phyloP scores from a whole-genome alignment of 225 moss, liverwort and hornwort species.

The Physcomitrium patens region DNA sequence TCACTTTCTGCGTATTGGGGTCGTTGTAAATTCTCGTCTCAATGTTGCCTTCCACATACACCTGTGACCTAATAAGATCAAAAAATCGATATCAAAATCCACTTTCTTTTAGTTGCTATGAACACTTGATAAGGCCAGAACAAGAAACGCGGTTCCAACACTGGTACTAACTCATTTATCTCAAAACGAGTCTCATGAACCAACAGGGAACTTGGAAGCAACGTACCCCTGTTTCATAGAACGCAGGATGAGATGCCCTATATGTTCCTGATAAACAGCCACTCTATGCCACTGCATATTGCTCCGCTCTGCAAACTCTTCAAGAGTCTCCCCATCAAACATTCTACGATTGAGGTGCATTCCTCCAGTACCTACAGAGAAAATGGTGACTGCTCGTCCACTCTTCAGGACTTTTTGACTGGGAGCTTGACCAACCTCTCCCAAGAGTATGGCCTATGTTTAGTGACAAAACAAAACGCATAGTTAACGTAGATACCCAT shows the following conservation, averaged over 20 bases:
- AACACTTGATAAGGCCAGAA: background rate
- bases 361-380: constrained; percentile 95
- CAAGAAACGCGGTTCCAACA: background rate
- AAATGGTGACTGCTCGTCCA: constrained; percentile 81
- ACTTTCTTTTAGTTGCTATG: background rate
- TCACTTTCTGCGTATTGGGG: constrained; percentile 47
- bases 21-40: constrained; percentile 70
- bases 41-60: constrained; percentile 74
- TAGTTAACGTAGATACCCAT: constrained; percentile 12
- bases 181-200: constrained; percentile 4
- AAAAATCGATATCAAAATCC: constrained; percentile 1
- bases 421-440: constrained; percentile 86
- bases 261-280: constrained; percentile 82
- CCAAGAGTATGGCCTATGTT: constrained; percentile 73
- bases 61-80: constrained; percentile 51
- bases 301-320: constrained; percentile 82
- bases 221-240: constrained; percentile 80
- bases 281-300: constrained; percentile 92
- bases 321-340: constrained; percentile 77
- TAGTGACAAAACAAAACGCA: constrained; percentile 14
- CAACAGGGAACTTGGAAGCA: background rate
- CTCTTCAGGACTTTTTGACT: constrained; percentile 89
- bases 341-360: constrained; percentile 90
- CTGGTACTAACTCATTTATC: background rate
- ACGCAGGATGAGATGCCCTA: constrained; percentile 71